Evolutionary conservation across 768 basidiomycete species (phyloP).

Genomic region (Rhodotorula sphaerocarpa): DNA sequence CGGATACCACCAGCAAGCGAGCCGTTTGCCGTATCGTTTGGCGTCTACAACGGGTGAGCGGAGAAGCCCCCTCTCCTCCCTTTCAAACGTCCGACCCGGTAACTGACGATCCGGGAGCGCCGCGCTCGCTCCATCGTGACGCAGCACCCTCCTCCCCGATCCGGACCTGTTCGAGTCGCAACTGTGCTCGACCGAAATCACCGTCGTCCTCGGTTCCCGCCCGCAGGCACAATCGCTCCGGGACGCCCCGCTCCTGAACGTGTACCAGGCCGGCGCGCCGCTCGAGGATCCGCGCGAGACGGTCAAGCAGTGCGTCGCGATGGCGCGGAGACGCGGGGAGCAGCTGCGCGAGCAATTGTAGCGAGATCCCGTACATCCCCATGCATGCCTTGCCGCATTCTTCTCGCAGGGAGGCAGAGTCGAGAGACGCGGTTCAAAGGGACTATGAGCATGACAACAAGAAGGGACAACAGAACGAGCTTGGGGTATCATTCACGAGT

Average conservation of each 20-base stretch:
- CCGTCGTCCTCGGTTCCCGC: slow-evolving; percentile 50
- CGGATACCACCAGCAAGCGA: slow-evolving; percentile 50
- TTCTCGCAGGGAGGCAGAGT: too few species aligned
- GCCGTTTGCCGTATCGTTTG: slow-evolving; percentile 55
- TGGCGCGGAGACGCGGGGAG: slow-evolving; percentile 35
- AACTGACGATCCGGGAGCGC: not conserved
- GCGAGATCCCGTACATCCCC: too few species aligned
- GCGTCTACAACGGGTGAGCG: slow-evolving; percentile 70
- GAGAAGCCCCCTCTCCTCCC: not conserved
- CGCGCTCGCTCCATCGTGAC: slow-evolving; percentile 44
- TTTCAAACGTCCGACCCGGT: not conserved
- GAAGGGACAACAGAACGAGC: too few species aligned
- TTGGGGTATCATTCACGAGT: too few species aligned
- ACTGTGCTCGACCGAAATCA: slow-evolving; percentile 63
- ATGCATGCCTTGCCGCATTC: too few species aligned
- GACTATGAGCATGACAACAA: too few species aligned
- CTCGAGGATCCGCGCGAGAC: slow-evolving; percentile 38
- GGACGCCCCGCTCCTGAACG: slow-evolving; percentile 49
- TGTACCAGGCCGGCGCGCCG: slow-evolving; percentile 39
- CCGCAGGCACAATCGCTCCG: slow-evolving; percentile 24
- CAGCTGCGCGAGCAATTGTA: slow-evolving; percentile 16
- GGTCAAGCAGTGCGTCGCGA: slow-evolving; percentile 38
- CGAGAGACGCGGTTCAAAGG: too few species aligned
- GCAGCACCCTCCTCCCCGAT: slow-evolving; percentile 60
- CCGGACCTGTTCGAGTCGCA: slow-evolving; percentile 87